phyloP scores from a whole-genome alignment of 352 stramenopile species.

The Halophytophthora batemanensis region DNA sequence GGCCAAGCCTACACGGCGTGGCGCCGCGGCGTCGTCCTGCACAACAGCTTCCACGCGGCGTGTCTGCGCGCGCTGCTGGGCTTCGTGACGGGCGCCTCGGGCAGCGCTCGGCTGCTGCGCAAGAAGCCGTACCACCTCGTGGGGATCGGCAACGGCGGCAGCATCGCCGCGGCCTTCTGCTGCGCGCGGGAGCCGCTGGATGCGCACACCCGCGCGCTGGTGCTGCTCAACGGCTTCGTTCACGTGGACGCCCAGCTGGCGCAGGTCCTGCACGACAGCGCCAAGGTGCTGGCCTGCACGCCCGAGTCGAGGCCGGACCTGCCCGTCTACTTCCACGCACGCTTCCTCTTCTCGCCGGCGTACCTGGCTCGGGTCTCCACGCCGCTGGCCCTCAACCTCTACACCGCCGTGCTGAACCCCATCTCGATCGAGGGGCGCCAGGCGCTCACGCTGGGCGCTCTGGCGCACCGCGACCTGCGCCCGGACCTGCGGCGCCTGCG shows the following conservation, averaged over 20 bases:
- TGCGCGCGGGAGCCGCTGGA: conserved; percentile 42
- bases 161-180: conserved; percentile 84
- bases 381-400: conserved; percentile 94
- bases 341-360: conserved; percentile 91
- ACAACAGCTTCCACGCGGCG: conserved; percentile 90
- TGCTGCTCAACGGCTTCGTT: conserved; percentile 89
- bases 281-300: conserved; percentile 92
- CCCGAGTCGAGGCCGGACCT: conserved; percentile 90
- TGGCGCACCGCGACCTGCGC: conserved; percentile 81
- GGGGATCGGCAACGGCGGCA: conserved; percentile 90
- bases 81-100: conserved; percentile 20
- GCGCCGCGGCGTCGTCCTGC: conserved; percentile 82
- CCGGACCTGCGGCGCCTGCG: conserved; percentile 42
- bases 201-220: conserved; percentile 68
- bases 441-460: conserved; percentile 85
- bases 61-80: conserved; percentile 86
- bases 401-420: conserved; percentile 94
- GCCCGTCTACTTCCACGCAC: conserved; percentile 94
- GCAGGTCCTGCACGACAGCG: conserved; percentile 92
- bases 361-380: conserved; percentile 93
- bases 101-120: conserved; percentile 38
- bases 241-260: conserved; percentile 90
- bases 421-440: conserved; percentile 91
- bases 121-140: conserved; percentile 91
- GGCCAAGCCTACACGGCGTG: conserved; percentile 95